Evolutionary conservation across 306 rosid species (phyloP).

Genomic region (Gynostemma pentaphyllum): DNA sequence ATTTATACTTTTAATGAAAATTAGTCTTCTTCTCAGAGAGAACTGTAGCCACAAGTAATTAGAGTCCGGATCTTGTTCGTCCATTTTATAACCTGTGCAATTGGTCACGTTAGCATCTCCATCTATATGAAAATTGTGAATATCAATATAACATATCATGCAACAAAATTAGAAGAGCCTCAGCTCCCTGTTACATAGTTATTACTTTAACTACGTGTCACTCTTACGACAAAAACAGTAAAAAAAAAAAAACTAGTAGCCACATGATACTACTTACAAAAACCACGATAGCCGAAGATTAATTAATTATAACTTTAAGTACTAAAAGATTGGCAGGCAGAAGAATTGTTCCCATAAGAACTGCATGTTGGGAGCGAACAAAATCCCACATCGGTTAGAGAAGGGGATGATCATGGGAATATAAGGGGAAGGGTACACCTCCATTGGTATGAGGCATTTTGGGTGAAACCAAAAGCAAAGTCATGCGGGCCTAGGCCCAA

Average conservation of each 20-base stretch:
- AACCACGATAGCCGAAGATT: not conserved
- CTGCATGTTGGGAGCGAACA: no score
- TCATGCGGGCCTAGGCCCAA: no score
- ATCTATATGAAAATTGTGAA: not conserved
- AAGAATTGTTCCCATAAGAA: conserved; percentile 4
- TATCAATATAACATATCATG: not conserved
- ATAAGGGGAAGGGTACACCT: no score
- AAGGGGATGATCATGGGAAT: no score
- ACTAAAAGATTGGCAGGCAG: not conserved
- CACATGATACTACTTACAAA: not conserved
- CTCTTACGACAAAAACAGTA: not conserved
- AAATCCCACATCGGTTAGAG: no score
- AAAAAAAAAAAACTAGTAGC: not conserved
- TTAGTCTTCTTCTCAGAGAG: no score
- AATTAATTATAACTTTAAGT: not conserved
- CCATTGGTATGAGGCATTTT: no score
- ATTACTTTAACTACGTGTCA: no score
- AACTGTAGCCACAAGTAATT: conserved; percentile 73
- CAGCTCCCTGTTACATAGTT: no score
- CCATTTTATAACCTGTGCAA: conserved; percentile 60
- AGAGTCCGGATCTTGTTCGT: conserved; percentile 52
- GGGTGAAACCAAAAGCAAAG: no score
- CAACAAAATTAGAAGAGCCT: not conserved
- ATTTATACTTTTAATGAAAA: no score
- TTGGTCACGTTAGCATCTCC: conserved; percentile 26